Base-by-base conservation (phyloP, 208 protist genomes). In the Leptomonas pyrrhocoris region DNA sequence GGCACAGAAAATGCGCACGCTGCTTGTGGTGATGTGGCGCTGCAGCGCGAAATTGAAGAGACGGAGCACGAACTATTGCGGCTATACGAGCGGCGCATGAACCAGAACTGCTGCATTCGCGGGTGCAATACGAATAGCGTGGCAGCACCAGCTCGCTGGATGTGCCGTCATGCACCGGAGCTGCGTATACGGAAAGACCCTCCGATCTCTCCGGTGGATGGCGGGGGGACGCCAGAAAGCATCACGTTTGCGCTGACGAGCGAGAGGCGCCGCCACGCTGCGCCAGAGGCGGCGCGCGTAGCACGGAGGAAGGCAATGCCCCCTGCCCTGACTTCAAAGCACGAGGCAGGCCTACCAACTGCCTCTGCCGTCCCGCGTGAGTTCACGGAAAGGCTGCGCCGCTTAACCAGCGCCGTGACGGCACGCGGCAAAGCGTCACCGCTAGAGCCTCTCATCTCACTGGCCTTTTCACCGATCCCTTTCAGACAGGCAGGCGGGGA, bases 41-140 rank as follows among this genome's bases (percentile, higher is more conserved):
- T 83, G 34, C 61, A 76, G 28, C 43, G 34, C 2, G 43, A 51
- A 12, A 83, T 86, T n/a, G 46, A 68, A 15, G 61, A 45, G 27
- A 80, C 71, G 42, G 65, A 73, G 18, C 31, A 30, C 0, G 77
- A 83, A 55, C 48, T 83, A 6, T 16, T 55, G 31, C 40, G 55
- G 15, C 38, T 73, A 21, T 73, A 68, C 50, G 40, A 71, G 23
- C 15, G 31, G 23, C 56, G n/a, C 2, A 18, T 30, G 3, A 21
- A 4, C 18, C 59, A 45, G 2, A 8, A 23, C 50, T 40, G 31
- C 13, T 11, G 6, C 28, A 15, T 21, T 15, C 3, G 2, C 3
- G 12, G 12, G 2, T 7, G 16, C 12, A 48, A n/a, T 48, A 48
- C 43, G 3, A 21, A 19, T n/a, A 6, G 2, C 43, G 43, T 21